Percentiles rank a stretch among this genome's conserved stretches.
Evolutionary conservation across 345 rosid species (phyloP).

Genomic region (Bruguiera parviflora): DNA sequence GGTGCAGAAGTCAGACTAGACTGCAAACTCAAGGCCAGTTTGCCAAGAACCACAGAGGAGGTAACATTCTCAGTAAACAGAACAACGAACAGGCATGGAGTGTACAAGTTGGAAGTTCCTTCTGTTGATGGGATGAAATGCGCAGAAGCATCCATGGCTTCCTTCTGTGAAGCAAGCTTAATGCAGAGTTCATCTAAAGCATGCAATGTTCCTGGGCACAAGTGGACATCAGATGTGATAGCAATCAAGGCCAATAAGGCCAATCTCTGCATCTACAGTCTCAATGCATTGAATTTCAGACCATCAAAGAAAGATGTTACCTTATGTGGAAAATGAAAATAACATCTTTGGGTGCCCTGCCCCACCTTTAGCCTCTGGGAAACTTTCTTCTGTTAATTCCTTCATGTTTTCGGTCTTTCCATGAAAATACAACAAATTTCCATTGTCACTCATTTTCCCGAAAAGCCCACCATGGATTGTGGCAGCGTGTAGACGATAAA

Average conservation of each 20-base stretch:
- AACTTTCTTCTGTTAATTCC: not conserved
- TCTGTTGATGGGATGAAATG: slow-evolving; percentile 72
- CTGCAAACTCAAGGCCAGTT: slow-evolving; percentile 67
- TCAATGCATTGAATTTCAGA: slow-evolving; percentile 68
- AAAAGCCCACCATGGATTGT: not conserved
- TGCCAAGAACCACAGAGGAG: slow-evolving; percentile 56
- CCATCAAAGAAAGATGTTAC: slow-evolving; percentile 55
- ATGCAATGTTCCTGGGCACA: slow-evolving; percentile 82
- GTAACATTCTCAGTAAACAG: slow-evolving; percentile 76
- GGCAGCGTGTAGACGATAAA: too few species aligned
- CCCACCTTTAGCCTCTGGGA: not conserved
- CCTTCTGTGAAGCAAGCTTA: slow-evolving; percentile 73
- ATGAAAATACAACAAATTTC: slow-evolving; percentile 8
- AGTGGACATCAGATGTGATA: slow-evolving; percentile 66
- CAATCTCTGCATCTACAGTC: slow-evolving; percentile 74
- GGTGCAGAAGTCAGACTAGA: slow-evolving; percentile 83
- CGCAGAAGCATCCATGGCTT: slow-evolving; percentile 57
- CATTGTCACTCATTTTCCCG: not conserved
- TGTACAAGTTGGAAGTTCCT: slow-evolving; percentile 72
- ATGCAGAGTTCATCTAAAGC: slow-evolving; percentile 48
- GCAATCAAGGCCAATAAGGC: slow-evolving; percentile 56
- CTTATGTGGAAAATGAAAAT: slow-evolving; percentile 45
- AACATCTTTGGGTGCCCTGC: not conserved
- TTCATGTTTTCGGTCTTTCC: not conserved
- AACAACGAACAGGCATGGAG: slow-evolving; percentile 71